Percentiles rank a stretch among this genome's conserved stretches.
Evolutionary conservation across 306 rosid genomes (phyloP).

Genomic region (Castanea mollissima): DNA sequence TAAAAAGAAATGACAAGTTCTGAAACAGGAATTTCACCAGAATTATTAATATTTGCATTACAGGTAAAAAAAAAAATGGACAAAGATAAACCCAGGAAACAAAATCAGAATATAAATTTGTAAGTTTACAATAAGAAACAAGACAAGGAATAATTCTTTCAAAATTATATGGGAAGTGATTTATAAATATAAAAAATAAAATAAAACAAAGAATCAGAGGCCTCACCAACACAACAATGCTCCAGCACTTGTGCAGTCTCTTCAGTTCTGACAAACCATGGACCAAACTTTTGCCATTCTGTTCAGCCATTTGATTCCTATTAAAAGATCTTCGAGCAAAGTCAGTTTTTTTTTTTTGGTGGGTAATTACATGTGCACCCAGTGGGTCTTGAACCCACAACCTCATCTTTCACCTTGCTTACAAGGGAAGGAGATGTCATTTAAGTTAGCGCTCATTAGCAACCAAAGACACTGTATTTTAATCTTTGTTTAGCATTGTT

Average conservation of each 20-base stretch:
- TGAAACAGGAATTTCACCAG: neutral
- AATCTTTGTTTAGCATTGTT: slow-evolving; percentile 14
- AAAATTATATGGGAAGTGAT: neutral
- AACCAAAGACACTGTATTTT: neutral
- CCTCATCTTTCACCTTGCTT: too few species aligned
- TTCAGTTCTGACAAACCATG: slow-evolving; percentile 55
- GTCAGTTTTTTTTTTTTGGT: neutral
- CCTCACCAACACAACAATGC: slow-evolving; percentile 63
- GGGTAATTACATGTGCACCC: neutral
- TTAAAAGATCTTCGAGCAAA: slow-evolving; percentile 21
- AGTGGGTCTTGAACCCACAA: too few species aligned
- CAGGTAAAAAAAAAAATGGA: neutral
- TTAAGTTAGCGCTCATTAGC: neutral
- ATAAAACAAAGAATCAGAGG: slow-evolving; percentile 16
- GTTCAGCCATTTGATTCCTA: slow-evolving; percentile 62
- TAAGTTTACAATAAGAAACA: neutral
- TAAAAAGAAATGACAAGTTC: neutral
- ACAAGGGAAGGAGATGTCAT: too few species aligned
- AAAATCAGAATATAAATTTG: neutral
- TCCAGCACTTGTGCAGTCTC: slow-evolving; percentile 62
- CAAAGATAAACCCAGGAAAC: neutral
- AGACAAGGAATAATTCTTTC: neutral
- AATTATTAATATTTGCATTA: neutral
- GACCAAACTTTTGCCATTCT: slow-evolving; percentile 41
- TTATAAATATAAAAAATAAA: neutral